phyloP scores from a whole-genome alignment of 208 protist species.

The Trypanosomatidae sp. region DNA sequence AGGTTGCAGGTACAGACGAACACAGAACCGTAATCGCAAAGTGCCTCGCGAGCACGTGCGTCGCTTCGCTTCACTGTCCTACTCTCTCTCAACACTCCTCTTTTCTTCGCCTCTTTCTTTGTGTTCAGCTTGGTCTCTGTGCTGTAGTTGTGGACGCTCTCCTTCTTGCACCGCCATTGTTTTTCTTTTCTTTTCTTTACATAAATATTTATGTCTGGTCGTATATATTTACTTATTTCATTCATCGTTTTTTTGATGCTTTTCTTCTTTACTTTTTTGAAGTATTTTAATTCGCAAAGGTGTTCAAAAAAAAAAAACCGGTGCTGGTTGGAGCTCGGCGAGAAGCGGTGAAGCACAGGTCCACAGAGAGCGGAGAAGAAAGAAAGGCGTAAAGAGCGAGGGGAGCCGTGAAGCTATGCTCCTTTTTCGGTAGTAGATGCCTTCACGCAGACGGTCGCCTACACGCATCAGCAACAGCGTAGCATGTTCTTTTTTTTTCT shows the following conservation, averaged over 20 bases:
- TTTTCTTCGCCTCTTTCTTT: not conserved
- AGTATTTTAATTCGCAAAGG: not conserved
- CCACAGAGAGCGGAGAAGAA: too few relatives aligned
- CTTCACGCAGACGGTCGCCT: too few relatives aligned
- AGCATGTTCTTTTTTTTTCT: conserved; percentile 6
- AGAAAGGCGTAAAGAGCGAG: too few relatives aligned
- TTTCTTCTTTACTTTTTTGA: not conserved
- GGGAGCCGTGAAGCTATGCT: too few relatives aligned
- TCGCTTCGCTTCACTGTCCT: not conserved
- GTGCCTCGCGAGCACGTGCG: not conserved
- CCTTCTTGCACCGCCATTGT: not conserved
- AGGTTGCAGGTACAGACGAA: too few relatives aligned
- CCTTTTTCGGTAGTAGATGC: too few relatives aligned
- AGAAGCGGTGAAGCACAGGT: too few relatives aligned
- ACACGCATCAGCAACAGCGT: not conserved
- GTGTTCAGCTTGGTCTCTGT: not conserved
- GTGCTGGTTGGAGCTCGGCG: too few relatives aligned
- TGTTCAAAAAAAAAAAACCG: too few relatives aligned
- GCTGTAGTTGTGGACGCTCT: not conserved
- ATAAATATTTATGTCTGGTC: too few relatives aligned
- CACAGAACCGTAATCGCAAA: too few relatives aligned
- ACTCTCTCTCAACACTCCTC: not conserved
- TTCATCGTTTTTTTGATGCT: not conserved
- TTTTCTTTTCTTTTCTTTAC: not conserved
- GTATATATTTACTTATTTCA: too few relatives aligned